Evolutionary conservation across 208 protist species (phyloP).

Genomic region (Trypanosoma vivax): DNA sequence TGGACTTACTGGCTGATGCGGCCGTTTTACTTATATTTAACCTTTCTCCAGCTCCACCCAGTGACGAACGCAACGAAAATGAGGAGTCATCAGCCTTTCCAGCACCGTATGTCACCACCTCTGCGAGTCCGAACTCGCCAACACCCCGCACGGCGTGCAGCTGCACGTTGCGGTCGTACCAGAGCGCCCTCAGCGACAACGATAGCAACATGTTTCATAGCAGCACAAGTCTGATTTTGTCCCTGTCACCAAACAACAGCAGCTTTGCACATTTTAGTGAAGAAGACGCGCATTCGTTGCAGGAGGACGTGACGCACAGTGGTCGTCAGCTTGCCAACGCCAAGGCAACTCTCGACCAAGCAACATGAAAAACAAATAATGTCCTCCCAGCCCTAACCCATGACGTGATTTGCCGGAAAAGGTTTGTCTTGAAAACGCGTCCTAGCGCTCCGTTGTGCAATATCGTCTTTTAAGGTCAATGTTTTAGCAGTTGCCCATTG

Average conservation of each 20-base stretch:
- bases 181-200: not conserved
- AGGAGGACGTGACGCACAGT: not conserved
- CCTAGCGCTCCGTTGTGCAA: too few species aligned
- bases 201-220: constrained; percentile 3
- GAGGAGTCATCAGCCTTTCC: too few species aligned
- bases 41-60: constrained; percentile 15
- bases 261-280: constrained; percentile 23
- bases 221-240: not conserved
- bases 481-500: too few species aligned
- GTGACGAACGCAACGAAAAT: not conserved
- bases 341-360: not conserved
- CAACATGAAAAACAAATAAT: not conserved
- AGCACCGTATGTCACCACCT: too few species aligned
- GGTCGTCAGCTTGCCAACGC: not conserved
- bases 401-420: too few species aligned
- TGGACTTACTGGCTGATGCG: constrained; percentile 63
- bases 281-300: constrained; percentile 17
- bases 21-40: constrained; percentile 62
- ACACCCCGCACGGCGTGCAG: not conserved
- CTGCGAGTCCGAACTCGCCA: too few species aligned
- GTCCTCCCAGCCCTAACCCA: too few species aligned
- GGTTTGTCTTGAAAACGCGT: too few species aligned
- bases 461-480: too few species aligned
- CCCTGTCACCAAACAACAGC: constrained; percentile 2
- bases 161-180: not conserved